These are phyloP conservation scores for Naganishia friedmannii DNA, from an alignment of 768 basidiomycete genomes.

Conservation along the genomic window DNA sequence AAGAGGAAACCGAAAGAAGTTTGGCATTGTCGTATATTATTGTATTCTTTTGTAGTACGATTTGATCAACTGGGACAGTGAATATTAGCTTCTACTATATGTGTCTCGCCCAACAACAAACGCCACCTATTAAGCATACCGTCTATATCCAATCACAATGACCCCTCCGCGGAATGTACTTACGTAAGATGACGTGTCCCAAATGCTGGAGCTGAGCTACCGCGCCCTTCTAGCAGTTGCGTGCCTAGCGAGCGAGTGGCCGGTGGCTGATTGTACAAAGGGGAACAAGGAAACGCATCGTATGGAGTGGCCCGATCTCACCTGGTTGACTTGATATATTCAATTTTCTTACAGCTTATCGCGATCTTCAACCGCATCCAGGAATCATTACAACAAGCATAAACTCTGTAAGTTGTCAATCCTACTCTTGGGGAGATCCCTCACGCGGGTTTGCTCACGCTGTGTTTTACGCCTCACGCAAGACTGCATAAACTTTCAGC, in stretches of 20 bases:
- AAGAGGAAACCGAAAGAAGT: too few species aligned
- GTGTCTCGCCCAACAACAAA: too few species aligned
- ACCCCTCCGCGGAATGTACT: neutral
- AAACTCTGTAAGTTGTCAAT: neutral
- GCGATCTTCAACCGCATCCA: neutral
- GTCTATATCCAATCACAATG: neutral
- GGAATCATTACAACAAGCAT: neutral
- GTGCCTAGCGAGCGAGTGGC: neutral
- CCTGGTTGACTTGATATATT: too few species aligned
- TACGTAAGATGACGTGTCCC: conserved; percentile 3
- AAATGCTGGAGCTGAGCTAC: neutral
- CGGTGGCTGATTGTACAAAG: conserved; percentile 12
- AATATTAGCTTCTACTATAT: too few species aligned
- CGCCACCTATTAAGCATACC: neutral
- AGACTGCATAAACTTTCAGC: conserved; percentile 2
- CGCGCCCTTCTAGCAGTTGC: conserved; percentile 23
- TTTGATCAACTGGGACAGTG: too few species aligned
- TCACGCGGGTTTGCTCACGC: neutral
- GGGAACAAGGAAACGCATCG: neutral
- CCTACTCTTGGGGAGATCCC: neutral
- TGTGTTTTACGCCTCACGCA: neutral
- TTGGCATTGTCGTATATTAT: too few species aligned
- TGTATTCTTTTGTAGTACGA: too few species aligned
- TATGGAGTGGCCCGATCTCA: too few species aligned
- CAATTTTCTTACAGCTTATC: too few species aligned